Conservation (phyloP, 2,329 filamentous ascomycete species). For the Basipetospora chlamydospora region DNA sequence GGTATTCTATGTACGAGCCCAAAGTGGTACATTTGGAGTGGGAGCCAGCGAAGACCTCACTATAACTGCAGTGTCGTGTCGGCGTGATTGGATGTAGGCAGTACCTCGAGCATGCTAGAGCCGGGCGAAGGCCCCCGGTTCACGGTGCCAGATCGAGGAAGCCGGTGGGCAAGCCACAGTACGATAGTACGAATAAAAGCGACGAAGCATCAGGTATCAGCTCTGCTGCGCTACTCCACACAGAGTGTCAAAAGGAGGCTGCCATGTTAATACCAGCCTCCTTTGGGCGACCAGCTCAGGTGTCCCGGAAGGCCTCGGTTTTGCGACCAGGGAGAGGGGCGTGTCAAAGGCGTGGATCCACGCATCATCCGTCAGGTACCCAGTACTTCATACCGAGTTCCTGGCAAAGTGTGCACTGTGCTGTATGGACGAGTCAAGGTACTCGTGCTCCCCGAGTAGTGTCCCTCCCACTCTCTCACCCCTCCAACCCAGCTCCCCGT, state of each 20-base stretch:
- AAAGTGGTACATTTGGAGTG: background rate
- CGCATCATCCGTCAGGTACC: slow-evolving; percentile 5
- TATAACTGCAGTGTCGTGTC: too few relatives aligned
- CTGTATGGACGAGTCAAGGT: slow-evolving; percentile 2
- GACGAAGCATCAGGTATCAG: too few relatives aligned
- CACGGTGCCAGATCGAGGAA: background rate
- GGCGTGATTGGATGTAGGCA: slow-evolving; percentile 6
- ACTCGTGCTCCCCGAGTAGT: background rate
- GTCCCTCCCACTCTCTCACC: slow-evolving; percentile 4
- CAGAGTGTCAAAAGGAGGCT: too few relatives aligned
- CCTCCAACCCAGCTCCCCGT: slow-evolving; percentile 5
- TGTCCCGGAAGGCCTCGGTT: too few relatives aligned
- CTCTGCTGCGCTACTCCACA: too few relatives aligned
- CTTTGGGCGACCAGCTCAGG: background rate
- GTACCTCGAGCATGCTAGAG: slow-evolving; percentile 1
- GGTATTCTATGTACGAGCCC: too few relatives aligned
- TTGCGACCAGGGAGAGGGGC: too few relatives aligned
- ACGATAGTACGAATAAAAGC: too few relatives aligned
- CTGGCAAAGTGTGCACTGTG: slow-evolving; percentile 3
- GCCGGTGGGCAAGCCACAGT: too few relatives aligned
- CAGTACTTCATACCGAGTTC: slow-evolving; percentile 5
- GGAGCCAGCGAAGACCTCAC: background rate
- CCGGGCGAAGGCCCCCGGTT: background rate
- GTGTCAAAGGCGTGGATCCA: background rate
- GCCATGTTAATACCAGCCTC: slow-evolving; percentile 5